These are phyloP conservation scores for Penicillium ochrochloron DNA, from an alignment of 495 filamentous ascomycete species.

Conservation along the genomic window DNA sequence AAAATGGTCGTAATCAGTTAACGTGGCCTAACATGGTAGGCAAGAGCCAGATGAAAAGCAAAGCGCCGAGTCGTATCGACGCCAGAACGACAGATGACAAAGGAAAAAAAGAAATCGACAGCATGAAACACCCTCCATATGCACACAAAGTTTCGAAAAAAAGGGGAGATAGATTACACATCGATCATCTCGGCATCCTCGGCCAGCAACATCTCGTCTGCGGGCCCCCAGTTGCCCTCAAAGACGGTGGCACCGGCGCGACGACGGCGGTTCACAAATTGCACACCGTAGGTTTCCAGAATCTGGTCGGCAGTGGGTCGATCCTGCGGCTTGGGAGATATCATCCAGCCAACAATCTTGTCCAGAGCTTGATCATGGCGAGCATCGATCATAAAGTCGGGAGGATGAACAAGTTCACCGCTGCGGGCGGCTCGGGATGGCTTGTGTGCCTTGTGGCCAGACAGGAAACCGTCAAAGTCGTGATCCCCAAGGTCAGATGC, in stretches of 20 bases:
- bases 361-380: constrained; percentile 74
- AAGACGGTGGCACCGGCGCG: constrained; percentile 87
- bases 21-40: constrained; percentile 28
- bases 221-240: constrained; percentile 94
- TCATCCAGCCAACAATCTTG: constrained; percentile 86
- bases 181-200: constrained; percentile 78
- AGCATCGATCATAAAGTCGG: constrained; percentile 81
- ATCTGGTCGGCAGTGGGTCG: constrained; percentile 78
- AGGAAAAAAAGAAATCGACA: constrained; percentile 37
- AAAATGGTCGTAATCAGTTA: constrained; percentile 33
- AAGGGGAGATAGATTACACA: constrained; percentile 52
- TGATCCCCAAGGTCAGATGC: constrained; percentile 54
- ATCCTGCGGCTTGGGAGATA: constrained; percentile 70
- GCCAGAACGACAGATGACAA: constrained; percentile 40
- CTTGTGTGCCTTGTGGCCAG: constrained; percentile 34
- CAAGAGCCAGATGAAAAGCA: constrained; percentile 22
- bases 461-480: constrained; percentile 44
- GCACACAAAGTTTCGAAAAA: constrained; percentile 37
- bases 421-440: constrained; percentile 46
- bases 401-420: constrained; percentile 75
- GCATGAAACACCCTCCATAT: constrained; percentile 47
- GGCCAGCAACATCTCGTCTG: constrained; percentile 69
- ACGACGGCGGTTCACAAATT: constrained; percentile 75
- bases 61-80: constrained; percentile 32
- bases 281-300: constrained; percentile 66